Conservation (phyloP, 306 rosid species). For the Cyclanthera cordifolia region DNA sequence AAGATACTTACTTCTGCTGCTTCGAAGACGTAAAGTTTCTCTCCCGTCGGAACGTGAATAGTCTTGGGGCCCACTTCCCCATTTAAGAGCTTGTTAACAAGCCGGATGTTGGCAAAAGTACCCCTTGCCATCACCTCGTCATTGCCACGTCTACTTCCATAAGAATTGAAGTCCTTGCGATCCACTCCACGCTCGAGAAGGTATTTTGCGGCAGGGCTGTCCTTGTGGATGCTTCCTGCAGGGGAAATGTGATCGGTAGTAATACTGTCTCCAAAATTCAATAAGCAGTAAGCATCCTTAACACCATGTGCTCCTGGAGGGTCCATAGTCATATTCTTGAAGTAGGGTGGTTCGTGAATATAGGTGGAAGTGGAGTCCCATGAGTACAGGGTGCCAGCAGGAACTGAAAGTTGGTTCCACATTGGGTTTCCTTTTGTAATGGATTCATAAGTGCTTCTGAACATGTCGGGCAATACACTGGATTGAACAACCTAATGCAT, state of each 20-base stretch:
- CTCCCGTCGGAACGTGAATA: conserved; percentile 73
- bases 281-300: conserved; percentile 80
- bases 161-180: conserved; percentile 81
- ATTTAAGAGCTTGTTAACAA: conserved; percentile 81
- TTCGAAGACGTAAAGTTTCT: conserved; percentile 63
- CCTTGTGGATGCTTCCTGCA: conserved; percentile 87
- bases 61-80: conserved; percentile 90
- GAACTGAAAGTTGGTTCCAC: conserved; percentile 68
- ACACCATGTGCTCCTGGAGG: conserved; percentile 80
- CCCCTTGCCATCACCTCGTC: conserved; percentile 97
- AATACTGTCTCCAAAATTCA: conserved; percentile 85
- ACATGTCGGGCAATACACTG: conserved; percentile 74
- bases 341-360: conserved; percentile 92
- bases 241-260: conserved; percentile 97
- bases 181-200: conserved; percentile 73
- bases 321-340: conserved; percentile 72
- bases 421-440: conserved; percentile 76
- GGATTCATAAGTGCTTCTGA: conserved; percentile 65
- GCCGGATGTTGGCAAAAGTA: conserved; percentile 82
- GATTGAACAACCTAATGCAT: conserved; percentile 64
- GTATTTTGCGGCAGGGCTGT: conserved; percentile 84
- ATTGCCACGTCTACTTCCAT: conserved; percentile 90
- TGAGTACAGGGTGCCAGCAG: conserved; percentile 48
- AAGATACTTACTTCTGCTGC: conserved; percentile 60
- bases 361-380: conserved; percentile 87